Percentiles rank a stretch among this genome's conserved stretches.
Conservation (phyloP, 208 protist genomes). For the Leishmania guyanensis region DNA sequence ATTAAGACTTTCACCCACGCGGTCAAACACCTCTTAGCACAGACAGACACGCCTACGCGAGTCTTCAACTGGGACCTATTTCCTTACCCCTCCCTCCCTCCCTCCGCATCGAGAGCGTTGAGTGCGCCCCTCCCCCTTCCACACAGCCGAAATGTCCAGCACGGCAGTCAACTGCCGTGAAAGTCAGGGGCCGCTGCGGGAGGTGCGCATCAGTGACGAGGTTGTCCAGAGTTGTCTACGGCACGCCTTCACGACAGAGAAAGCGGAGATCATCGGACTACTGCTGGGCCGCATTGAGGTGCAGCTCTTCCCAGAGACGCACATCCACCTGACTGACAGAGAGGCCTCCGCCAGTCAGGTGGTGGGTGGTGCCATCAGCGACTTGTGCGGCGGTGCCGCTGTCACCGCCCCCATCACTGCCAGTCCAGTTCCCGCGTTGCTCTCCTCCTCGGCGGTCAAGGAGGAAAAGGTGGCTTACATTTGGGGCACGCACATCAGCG, state of each 20-base stretch:
- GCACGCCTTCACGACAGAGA: constrained; percentile 76
- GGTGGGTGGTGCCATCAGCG: too few species aligned
- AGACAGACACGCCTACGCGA: background rate
- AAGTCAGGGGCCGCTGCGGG: constrained; percentile 32
- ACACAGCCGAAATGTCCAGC: background rate
- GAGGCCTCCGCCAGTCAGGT: background rate
- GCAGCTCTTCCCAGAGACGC: background rate
- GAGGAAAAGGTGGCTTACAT: constrained; percentile 53
- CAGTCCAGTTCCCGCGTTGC: background rate
- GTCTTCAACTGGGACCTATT: background rate
- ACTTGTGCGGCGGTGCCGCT: background rate
- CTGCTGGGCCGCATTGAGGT: constrained; percentile 59
- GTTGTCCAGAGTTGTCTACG: constrained; percentile 67
- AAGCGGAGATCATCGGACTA: constrained; percentile 86
- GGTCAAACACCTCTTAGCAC: too few species aligned
- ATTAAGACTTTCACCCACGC: background rate
- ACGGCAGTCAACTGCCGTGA: background rate
- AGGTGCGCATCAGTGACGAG: constrained; percentile 55
- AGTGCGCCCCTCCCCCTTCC: background rate
- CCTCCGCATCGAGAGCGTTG: background rate
- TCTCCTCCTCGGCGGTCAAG: background rate
- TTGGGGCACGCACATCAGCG: constrained; percentile 52
- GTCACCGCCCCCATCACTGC: background rate
- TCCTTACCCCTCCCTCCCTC: background rate
- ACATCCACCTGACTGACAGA: background rate